A percentile compares a stretch with the other conserved stretches of the same genome.
Conservation (phyloP, 2,329 filamentous ascomycete genomes). For the Niveomyces coronatus region DNA sequence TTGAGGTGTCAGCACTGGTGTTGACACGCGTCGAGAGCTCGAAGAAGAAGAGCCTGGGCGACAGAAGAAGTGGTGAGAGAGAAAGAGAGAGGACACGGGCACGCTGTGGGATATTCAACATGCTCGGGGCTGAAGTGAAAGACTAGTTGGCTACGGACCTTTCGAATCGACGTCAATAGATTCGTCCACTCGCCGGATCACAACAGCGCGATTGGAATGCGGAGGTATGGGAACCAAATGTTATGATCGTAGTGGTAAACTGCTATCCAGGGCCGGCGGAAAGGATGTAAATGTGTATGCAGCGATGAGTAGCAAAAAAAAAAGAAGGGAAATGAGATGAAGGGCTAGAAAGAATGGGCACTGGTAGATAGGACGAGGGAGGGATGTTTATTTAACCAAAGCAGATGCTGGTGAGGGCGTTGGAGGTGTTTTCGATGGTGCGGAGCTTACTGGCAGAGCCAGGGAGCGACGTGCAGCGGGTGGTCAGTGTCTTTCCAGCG, state of each 20-base stretch:
- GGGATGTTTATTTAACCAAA: slow-evolving; percentile 11
- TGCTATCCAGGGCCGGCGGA: slow-evolving; percentile 17
- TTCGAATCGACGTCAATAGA: slow-evolving; percentile 21
- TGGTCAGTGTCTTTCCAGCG: background rate
- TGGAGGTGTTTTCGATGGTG: slow-evolving; percentile 14
- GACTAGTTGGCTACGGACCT: slow-evolving; percentile 24
- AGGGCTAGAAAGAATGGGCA: slow-evolving; percentile 11
- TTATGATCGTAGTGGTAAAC: slow-evolving; percentile 3
- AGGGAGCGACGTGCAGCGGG: slow-evolving; percentile 7
- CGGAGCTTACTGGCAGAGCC: slow-evolving; percentile 9
- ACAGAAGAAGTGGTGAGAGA: no score
- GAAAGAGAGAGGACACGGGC: slow-evolving; percentile 6
- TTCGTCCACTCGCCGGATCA: slow-evolving; percentile 20
- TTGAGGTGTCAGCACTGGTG: background rate
- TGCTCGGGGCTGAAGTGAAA: slow-evolving; percentile 9
- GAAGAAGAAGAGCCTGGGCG: no score
- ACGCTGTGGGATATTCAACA: slow-evolving; percentile 21
- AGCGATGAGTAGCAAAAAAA: slow-evolving; percentile 10
- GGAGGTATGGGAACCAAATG: slow-evolving; percentile 15
- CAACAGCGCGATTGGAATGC: slow-evolving; percentile 28
- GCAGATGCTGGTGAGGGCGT: slow-evolving; percentile 10
- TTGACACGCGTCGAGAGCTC: slow-evolving; percentile 5
- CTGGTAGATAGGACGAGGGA: slow-evolving; percentile 10
- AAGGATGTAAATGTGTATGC: slow-evolving; percentile 13
- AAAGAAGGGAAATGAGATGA: slow-evolving; percentile 15